Base-by-base conservation (phyloP, 805 yeast genomes). In the Candida silvicultrix region DNA sequence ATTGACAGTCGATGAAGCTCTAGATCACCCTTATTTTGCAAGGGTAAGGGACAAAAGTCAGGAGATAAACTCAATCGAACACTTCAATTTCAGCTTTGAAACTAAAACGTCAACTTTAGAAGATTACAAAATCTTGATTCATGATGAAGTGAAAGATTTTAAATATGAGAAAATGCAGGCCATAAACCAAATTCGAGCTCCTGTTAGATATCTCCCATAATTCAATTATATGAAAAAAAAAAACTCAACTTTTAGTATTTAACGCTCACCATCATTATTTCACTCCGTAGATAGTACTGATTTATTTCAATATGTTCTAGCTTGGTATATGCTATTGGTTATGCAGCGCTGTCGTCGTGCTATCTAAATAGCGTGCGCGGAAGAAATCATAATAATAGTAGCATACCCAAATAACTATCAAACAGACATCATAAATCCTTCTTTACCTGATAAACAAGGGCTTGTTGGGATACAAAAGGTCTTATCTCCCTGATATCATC, bases 41-140 rank as follows among this genome's bases (percentile, higher is more conserved):
- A 57, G 64, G 2, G 78, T 87, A 8, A 71, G 92, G 52, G 75
- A 77, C 49, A 45, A 55, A 0, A 67, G 68, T 14, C 80, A 77
- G 45, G 96, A 86, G 59, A 78, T 84, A 0, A 62, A 45, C 2
- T 73, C 83, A 46, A 53, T 60, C 0, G 57, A 59, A 2, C 64
- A 69, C 2, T 85, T 89, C 56, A 83, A 84, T 57, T 85, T 84
- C 55, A 73, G 79, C 29, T 86, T 83, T 60, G 97, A 89, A 56
- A 59, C 64, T 19, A 45, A 56, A 10, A 58, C 65, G 3, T 53
- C 52, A 10, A 60, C 70, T 9, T 63, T 75, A 58, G 63, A 66
- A 25, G 77, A 73, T 16, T 64, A 81, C 59, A 78, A 77, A 53
- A 59, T 64, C 4, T 60, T 74, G 48, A 62, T 83, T 4, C 70